Evolutionary conservation across 306 rosid species (phyloP).

Genomic region (Cicer chorassanicum): DNA sequence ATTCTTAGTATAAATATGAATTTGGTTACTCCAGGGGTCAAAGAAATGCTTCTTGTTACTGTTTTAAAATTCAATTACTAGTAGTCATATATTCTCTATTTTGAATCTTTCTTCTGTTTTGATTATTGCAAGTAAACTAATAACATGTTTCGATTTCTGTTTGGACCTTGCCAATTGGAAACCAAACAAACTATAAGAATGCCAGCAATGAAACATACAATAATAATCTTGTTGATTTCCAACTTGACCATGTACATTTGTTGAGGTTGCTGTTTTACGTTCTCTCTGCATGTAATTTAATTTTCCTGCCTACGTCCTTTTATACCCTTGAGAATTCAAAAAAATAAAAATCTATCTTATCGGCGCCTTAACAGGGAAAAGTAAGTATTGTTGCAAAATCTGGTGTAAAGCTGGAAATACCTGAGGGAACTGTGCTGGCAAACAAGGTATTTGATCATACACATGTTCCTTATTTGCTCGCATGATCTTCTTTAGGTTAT

Average conservation of each 20-base stretch:
- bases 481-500: not conserved
- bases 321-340: not conserved
- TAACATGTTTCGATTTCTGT: not conserved
- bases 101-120: slow-evolving; percentile 4
- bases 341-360: not conserved
- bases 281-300: slow-evolving; percentile 1
- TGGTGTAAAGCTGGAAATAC: slow-evolving; percentile 67
- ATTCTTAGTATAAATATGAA: not conserved
- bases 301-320: not conserved
- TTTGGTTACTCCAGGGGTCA: slow-evolving; percentile 6
- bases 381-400: slow-evolving; percentile 63
- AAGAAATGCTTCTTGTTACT: slow-evolving; percentile 5
- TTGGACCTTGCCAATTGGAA: not conserved
- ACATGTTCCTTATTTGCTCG: slow-evolving; percentile 14
- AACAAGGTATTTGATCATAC: slow-evolving; percentile 61
- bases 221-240: not conserved
- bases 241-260: slow-evolving; percentile 1
- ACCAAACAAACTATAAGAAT: not conserved
- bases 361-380: slow-evolving; percentile 63
- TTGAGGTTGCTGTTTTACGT: slow-evolving; percentile 1
- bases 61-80: slow-evolving; percentile 7
- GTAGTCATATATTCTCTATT: slow-evolving; percentile 3
- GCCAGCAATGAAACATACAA: not conserved
- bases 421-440: slow-evolving; percentile 62
- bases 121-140: slow-evolving; percentile 22